Evolutionary conservation across 495 filamentous ascomycete genomes (phyloP), one percentile per base, ranked within the genome.

Genomic region (Penicillium coffeae): DNA sequence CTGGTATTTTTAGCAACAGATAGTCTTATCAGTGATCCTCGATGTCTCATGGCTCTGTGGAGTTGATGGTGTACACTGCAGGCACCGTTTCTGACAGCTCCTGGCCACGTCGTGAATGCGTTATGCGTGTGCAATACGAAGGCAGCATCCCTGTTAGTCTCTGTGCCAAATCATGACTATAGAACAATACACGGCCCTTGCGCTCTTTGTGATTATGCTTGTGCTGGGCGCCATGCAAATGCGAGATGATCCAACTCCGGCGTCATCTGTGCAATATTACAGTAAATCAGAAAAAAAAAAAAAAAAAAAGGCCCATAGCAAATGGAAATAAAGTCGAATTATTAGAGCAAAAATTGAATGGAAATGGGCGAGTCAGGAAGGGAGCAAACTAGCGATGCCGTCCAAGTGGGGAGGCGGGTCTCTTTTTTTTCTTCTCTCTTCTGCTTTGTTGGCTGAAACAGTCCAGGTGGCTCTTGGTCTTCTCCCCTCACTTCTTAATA

Each of bases 11-110:
- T n/a, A n/a, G n/a, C n/a, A n/a, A 10, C 25, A 30, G 25, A 30
- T 30, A 30, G 25, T 4, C 25, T 30, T 30, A 30, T 30, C 25
- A 38, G 35, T 14, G 13, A 38, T 14, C 35, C n/a, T n/a, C n/a
- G n/a, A 30, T 30, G 25, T 30, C 25, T 30, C 25, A 10, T 4
- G 10, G 4, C 5, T 30, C 25, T 30, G 5, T 30, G 25, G 25
- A 30, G 69, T 72, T 6, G 74, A 73, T 38, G 52, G 82, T 74
- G 16, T 81, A 84, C 34, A 77, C 80, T 7, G 84, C 81, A 8
- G 80, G 78, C 0, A 75, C 69, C 0, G 79, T 96, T 49, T 72
- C 82, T 25, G 88, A 78, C 3, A 30, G 25, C 25, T 10, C 10
- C 25, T n/a, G 10, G 25, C 25, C 25, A 30, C 10, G 25, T 10